Evolutionary conservation across 371 early-diverging fungal genomes (phyloP).

Genomic region (Mucor mucedo): DNA sequence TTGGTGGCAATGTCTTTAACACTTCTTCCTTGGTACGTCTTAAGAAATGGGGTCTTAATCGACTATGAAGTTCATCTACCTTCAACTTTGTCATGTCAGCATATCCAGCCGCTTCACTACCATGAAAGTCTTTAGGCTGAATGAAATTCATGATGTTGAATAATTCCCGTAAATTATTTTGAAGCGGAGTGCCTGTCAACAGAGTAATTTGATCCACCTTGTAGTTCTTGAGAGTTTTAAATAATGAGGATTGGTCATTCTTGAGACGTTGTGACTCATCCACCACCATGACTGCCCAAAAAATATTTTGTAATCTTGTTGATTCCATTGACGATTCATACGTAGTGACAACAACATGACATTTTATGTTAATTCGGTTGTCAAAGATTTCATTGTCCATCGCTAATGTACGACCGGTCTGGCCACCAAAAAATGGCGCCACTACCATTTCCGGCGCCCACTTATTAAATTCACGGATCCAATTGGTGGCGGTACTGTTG

Average conservation of each 20-base stretch:
- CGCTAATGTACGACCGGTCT: slow-evolving; percentile 56
- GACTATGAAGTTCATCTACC: slow-evolving; percentile 43
- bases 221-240: slow-evolving; percentile 60
- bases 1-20: slow-evolving; percentile 85
- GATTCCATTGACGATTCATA: slow-evolving; percentile 61
- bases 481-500: slow-evolving; percentile 78
- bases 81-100: slow-evolving; percentile 41
- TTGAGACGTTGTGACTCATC: slow-evolving; percentile 93
- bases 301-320: slow-evolving; percentile 8
- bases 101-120: slow-evolving; percentile 63
- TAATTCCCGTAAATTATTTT: slow-evolving; percentile 78
- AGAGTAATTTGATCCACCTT: slow-evolving; percentile 66
- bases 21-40: slow-evolving; percentile 91
- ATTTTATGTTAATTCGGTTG: slow-evolving; percentile 48
- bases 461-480: slow-evolving; percentile 79
- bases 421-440: slow-evolving; percentile 59
- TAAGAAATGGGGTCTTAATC: slow-evolving; percentile 85
- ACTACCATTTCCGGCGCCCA: slow-evolving; percentile 80
- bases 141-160: slow-evolving; percentile 83
- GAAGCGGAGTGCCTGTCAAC: slow-evolving; percentile 83
- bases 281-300: slow-evolving; percentile 75
- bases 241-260: slow-evolving; percentile 74
- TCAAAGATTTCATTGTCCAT: slow-evolving; percentile 68
- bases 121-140: slow-evolving; percentile 53
- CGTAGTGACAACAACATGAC: slow-evolving; percentile 82